Evolutionary conservation across 352 stramenopile genomes (phyloP).

Genomic region (Phytophthora capsici): DNA sequence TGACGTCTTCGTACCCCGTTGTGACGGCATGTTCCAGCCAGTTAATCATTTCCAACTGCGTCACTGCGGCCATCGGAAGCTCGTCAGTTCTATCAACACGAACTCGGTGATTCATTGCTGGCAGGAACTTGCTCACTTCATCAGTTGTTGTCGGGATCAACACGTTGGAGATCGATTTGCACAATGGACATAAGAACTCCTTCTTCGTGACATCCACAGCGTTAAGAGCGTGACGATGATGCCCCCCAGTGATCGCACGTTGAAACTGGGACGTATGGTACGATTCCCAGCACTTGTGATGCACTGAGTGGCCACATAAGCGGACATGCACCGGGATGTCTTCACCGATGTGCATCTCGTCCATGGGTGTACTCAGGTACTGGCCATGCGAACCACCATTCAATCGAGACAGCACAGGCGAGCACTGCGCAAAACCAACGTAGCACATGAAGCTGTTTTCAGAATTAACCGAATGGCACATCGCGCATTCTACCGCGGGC

Average conservation of each 20-base stretch:
- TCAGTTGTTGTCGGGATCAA: constrained; percentile 90
- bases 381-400: constrained; percentile 62
- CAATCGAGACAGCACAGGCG: constrained; percentile 70
- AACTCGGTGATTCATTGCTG: constrained; percentile 28
- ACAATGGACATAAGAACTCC: constrained; percentile 97
- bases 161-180: constrained; percentile 98
- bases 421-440: constrained; percentile 87
- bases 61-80: constrained; percentile 13
- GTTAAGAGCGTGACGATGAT: constrained; percentile 93
- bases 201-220: constrained; percentile 96
- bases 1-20: constrained; percentile 13
- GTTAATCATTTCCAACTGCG: constrained; percentile 44
- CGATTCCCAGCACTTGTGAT: constrained; percentile 95
- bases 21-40: constrained; percentile 54
- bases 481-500: constrained; percentile 71
- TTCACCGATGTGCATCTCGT: constrained; percentile 88
- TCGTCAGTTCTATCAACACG: constrained; percentile 23
- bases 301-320: constrained; percentile 95
- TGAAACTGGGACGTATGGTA: constrained; percentile 96
- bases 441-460: constrained; percentile 89
- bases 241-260: constrained; percentile 91
- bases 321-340: constrained; percentile 83
- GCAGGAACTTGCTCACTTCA: constrained; percentile 49
- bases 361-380: constrained; percentile 78
- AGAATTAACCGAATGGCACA: constrained; percentile 84